phyloP scores from a whole-genome alignment of 176 grass and related monocot species.

The Avena atlantica region DNA sequence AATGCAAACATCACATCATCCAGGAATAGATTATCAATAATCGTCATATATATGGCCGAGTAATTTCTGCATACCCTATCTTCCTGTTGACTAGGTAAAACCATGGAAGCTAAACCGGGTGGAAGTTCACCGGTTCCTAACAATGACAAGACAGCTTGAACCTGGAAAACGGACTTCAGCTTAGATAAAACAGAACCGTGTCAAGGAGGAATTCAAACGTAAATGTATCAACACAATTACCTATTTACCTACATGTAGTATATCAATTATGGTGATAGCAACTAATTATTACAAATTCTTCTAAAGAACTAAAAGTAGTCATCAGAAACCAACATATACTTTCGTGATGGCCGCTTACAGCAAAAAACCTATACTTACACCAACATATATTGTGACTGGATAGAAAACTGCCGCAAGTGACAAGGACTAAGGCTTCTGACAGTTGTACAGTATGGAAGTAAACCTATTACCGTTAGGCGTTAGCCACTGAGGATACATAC shows the following conservation, averaged over 20 bases:
- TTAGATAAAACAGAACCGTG: not conserved
- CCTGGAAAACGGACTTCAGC: constrained; percentile 56
- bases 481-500: not conserved
- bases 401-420: constrained; percentile 22
- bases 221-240: not conserved
- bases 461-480: not conserved
- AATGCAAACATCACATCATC: constrained; percentile 40
- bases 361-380: not conserved
- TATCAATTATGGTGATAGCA: not conserved
- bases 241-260: constrained; percentile 19
- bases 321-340: constrained; percentile 3
- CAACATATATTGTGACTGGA: not conserved
- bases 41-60: constrained; percentile 4
- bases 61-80: constrained; percentile 51
- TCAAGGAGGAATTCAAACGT: constrained; percentile 8
- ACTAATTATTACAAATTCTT: constrained; percentile 12
- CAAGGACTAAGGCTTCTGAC: not conserved
- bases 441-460: not conserved
- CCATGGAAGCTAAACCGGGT: constrained; percentile 45
- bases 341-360: not conserved
- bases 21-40: not conserved
- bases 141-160: constrained; percentile 82
- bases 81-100: constrained; percentile 60
- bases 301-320: not conserved
- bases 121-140: constrained; percentile 78